phyloP scores from a whole-genome alignment of 2,329 filamentous ascomycete species.

The Trichophyton verrucosum region DNA sequence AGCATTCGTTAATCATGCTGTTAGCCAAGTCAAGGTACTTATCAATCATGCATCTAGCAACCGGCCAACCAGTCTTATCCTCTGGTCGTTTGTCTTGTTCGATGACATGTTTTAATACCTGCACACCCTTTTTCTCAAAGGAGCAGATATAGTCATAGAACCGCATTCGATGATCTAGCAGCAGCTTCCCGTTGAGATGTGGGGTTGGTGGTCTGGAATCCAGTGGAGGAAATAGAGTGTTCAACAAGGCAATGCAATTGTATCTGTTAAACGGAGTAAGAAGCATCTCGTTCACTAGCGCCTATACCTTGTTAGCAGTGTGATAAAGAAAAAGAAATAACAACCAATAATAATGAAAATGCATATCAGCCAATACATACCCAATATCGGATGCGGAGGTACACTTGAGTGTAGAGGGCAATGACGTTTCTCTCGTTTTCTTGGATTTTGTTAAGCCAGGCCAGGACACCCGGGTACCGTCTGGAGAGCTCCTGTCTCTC shows the following conservation, averaged over 20 bases:
- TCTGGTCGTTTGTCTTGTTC: conserved; percentile 39
- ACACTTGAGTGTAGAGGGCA: conserved; percentile 48
- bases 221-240: conserved; percentile 52
- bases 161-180: conserved; percentile 46
- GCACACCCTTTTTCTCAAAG: conserved; percentile 43
- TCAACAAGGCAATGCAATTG: conserved; percentile 56
- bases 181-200: conserved; percentile 39
- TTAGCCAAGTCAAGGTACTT: conserved; percentile 48
- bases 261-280: conserved; percentile 51
- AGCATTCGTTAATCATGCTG: conserved; percentile 49
- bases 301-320: conserved; percentile 29
- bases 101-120: conserved; percentile 42
- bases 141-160: conserved; percentile 51
- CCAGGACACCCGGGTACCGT: conserved; percentile 42
- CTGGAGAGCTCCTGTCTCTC: conserved; percentile 38
- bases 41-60: conserved; percentile 38
- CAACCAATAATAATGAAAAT: not conserved
- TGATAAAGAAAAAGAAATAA: conserved; percentile 9
- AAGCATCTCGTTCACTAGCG: conserved; percentile 53
- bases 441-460: conserved; percentile 44
- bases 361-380: conserved; percentile 29
- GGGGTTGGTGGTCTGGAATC: conserved; percentile 37
- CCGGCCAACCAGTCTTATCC: conserved; percentile 46
- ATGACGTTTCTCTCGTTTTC: conserved; percentile 41
- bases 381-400: conserved; percentile 51